Percentiles rank a stretch among this genome's conserved stretches.
These are phyloP conservation scores for Trypanosoma cruzi DNA, from an alignment of 208 protist genomes.

Conservation along the genomic window DNA sequence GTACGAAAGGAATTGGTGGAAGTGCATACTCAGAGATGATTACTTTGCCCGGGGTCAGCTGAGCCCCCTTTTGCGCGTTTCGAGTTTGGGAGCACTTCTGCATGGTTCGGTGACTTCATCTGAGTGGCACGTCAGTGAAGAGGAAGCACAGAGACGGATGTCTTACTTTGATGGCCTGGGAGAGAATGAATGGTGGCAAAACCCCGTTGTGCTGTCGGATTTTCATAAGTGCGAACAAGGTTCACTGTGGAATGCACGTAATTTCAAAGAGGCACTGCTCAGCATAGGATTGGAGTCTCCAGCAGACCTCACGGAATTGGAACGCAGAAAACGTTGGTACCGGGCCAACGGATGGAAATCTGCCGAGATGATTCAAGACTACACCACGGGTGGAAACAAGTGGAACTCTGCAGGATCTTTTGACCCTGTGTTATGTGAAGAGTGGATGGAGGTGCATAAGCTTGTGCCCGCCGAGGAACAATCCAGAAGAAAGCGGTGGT, in stretches of 20 bases:
- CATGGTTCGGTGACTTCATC: not conserved
- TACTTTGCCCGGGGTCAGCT: conserved; percentile 13
- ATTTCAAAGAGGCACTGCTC: conserved; percentile 24
- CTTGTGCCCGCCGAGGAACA: conserved; percentile 18
- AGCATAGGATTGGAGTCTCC: conserved; percentile 32
- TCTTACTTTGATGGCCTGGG: conserved; percentile 30
- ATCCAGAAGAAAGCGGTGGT: conserved; percentile 27
- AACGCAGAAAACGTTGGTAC: conserved; percentile 36
- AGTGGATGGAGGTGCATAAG: conserved; percentile 32
- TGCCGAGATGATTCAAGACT: conserved; percentile 30
- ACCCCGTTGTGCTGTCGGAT: conserved; percentile 28
- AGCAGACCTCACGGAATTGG: conserved; percentile 23
- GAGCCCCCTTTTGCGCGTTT: not conserved
- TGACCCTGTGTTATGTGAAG: conserved; percentile 22
- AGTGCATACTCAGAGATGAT: conserved; percentile 25
- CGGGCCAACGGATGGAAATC: conserved; percentile 32
- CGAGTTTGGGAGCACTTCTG: conserved; percentile 8
- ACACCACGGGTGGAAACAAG: conserved; percentile 28
- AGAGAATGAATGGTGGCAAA: conserved; percentile 46
- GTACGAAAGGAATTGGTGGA: conserved; percentile 39
- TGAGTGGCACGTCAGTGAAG: conserved; percentile 19
- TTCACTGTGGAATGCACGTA: conserved; percentile 36
- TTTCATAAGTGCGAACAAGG: conserved; percentile 23
- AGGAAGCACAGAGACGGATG: conserved; percentile 20
- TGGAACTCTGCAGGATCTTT: conserved; percentile 22